These are phyloP conservation scores for Rhexocercosporidium sp. DNA, from an alignment of 2,329 filamentous ascomycete genomes.

Conservation along the genomic window DNA sequence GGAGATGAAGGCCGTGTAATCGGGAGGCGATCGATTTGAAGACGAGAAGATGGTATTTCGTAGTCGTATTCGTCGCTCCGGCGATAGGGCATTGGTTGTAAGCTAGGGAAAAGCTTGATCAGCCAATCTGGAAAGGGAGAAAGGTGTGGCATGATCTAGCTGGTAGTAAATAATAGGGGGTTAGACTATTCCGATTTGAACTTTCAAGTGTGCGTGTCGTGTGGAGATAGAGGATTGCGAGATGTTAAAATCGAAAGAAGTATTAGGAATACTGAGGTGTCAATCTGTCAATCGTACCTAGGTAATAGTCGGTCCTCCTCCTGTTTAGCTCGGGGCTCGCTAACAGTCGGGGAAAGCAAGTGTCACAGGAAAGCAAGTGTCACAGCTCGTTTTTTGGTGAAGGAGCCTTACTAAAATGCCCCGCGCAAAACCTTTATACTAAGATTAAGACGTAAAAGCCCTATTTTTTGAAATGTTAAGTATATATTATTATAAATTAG, in stretches of 20 bases:
- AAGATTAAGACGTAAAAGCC: no score
- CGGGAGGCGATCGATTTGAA: constrained; percentile 5
- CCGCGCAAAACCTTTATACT: no score
- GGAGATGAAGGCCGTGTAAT: constrained; percentile 1
- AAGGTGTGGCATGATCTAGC: not conserved
- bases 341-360: no score
- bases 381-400: no score
- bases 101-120: constrained; percentile 2
- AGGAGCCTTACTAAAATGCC: no score
- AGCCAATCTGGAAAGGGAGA: constrained; percentile 2
- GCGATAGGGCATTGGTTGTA: not conserved
- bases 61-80: not conserved
- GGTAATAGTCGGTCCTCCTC: no score
- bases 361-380: no score
- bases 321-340: no score
- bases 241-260: not conserved
- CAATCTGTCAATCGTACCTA: constrained; percentile 4
- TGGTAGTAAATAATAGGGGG: not conserved
- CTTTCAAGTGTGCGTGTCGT: constrained; percentile 5
- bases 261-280: not conserved
- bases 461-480: no score
- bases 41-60: constrained; percentile 1
- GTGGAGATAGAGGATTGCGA: not conserved
- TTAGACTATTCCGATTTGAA: not conserved
- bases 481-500: no score